Base-by-base conservation (phyloP, 148 eudicot genomes). In the Bassia scoparia region DNA sequence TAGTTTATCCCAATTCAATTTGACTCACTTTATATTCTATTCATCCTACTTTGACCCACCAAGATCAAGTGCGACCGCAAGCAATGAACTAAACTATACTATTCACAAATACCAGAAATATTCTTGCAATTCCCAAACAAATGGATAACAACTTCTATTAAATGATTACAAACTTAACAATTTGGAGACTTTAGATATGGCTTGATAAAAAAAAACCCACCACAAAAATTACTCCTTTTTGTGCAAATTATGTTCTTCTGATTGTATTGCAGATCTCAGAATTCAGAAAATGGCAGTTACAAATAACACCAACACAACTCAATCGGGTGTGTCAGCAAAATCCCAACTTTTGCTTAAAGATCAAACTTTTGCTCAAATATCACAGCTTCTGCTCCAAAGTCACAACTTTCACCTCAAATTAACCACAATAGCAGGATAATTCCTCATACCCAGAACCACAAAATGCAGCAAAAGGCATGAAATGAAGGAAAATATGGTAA, bases 1-100 rank as follows among this genome's bases (percentile, higher is more conserved):
- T n/a, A 55, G 44, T 17, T 17, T 29, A 55, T 5, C 44, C 53
- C 14, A 67, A 11, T 54, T 66, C 62, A 50, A 68, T 43, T 38
- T 72, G 68, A 71, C 70, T 69, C 69, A 56, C 35, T 66, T n/a
- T 16, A 24, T 71, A 66, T 66, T 53, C 53, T 24, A 72, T 18
- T 60, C 60, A 66, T 48, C 24, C 69, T 21, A 72, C 38, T 37
- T 13, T 59, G 11, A 63, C 77, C 77, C 77, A 54, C 70, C 54
- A 38, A 74, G 30, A 74, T 73, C 34, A 61, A 52, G 68, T 77
- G 73, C 60, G 61, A 18, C 46, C 73, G 69, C 72, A 79, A 75
- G 54, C 72, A 64, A 74, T 52, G 43, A 0, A 24, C 37, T 37
- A 78, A 53, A 77, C 31, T 63, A 52, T 41, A 58, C 30, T 43